Evolutionary conservation across 345 rosid genomes (phyloP).

Genomic region (Carallia pectinifolia): DNA sequence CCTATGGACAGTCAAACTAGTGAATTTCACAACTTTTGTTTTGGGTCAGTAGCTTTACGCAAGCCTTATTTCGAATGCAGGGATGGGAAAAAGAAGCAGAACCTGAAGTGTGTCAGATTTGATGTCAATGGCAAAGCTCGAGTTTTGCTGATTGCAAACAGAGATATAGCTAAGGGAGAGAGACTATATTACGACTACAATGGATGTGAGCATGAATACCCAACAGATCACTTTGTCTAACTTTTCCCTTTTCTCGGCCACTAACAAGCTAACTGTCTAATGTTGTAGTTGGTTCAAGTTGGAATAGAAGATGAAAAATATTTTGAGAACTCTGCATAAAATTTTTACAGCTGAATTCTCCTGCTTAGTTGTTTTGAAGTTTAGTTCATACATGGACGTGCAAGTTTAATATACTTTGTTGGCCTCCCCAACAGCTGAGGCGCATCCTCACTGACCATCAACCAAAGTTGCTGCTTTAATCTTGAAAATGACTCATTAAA

Average conservation of each 20-base stretch:
- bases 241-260: not conserved
- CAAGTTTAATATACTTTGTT: too few species aligned
- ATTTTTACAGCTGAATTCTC: too few species aligned
- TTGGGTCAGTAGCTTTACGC: not conserved
- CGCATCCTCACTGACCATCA: too few species aligned
- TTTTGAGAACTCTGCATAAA: not conserved
- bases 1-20: too few species aligned
- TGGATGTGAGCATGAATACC: conserved; percentile 33
- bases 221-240: conserved; percentile 32
- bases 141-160: conserved; percentile 29
- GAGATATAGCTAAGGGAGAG: conserved; percentile 33
- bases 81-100: conserved; percentile 37
- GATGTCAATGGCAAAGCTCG: conserved; percentile 26
- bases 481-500: too few species aligned
- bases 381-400: not conserved
- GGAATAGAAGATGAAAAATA: not conserved
- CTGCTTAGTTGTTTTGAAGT: not conserved
- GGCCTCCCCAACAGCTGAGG: too few species aligned
- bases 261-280: conserved; percentile 3
- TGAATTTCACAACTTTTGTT: not conserved
- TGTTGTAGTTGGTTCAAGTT: not conserved
- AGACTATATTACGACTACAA: conserved; percentile 30
- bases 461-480: too few species aligned
- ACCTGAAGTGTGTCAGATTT: conserved; percentile 33
- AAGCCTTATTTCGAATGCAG: conserved; percentile 15